Conservation (phyloP, 352 stramenopile species). For the Sclerospora graminicola region DNA sequence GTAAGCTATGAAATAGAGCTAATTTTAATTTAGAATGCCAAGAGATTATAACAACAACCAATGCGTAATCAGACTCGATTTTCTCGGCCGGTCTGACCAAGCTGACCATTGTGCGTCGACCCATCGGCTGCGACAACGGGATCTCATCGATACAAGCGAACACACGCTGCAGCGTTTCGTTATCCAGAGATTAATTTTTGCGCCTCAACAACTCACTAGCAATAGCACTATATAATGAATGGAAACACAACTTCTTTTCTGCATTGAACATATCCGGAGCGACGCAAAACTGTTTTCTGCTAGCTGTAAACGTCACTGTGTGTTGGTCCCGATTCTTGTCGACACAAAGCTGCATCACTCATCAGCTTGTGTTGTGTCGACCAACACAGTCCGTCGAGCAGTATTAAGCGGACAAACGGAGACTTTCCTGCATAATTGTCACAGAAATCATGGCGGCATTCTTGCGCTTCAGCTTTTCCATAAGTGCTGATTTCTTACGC, state of each 20-base stretch:
- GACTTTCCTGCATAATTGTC: slow-evolving; percentile 76
- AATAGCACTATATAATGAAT: too few species aligned
- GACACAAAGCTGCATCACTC: slow-evolving; percentile 84
- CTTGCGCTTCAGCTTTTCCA: slow-evolving; percentile 61
- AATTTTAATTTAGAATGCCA: too few species aligned
- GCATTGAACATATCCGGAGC: not conserved
- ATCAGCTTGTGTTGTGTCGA: slow-evolving; percentile 87
- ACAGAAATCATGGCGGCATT: slow-evolving; percentile 67
- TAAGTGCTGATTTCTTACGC: slow-evolving; percentile 46
- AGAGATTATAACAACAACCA: too few species aligned
- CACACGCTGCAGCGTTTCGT: slow-evolving; percentile 88
- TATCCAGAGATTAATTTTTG: slow-evolving; percentile 62
- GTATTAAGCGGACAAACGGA: slow-evolving; percentile 89
- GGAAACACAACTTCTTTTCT: too few species aligned
- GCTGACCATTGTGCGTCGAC: too few species aligned
- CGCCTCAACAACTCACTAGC: too few species aligned
- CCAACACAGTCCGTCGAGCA: slow-evolving; percentile 91
- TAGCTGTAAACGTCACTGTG: slow-evolving; percentile 7
- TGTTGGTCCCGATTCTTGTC: slow-evolving; percentile 9
- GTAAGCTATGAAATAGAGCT: too few species aligned
- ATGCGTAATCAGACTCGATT: too few species aligned
- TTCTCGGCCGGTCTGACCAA: too few species aligned
- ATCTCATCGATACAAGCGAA: slow-evolving; percentile 96
- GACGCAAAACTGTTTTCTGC: slow-evolving; percentile 2
- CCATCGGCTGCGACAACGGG: slow-evolving; percentile 86